Conservation (phyloP, 805 yeast species). For the Wickerhamiella nectarea region DNA sequence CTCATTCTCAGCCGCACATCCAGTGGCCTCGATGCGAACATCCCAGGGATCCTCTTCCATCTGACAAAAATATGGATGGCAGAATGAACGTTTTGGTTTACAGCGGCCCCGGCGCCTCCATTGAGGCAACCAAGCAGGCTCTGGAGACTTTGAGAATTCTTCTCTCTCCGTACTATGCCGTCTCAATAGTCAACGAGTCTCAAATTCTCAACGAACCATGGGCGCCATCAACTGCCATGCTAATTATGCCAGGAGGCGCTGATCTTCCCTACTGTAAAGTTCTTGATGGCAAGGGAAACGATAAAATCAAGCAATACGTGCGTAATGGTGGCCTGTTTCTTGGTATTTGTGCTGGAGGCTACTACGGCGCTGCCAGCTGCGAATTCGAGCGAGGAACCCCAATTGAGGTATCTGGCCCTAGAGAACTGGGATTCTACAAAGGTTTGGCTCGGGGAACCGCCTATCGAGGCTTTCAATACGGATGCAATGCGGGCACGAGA, state of each 20-base stretch:
- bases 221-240: slow-evolving; percentile 60
- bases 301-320: slow-evolving; percentile 47
- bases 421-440: slow-evolving; percentile 73
- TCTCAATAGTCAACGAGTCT: slow-evolving; percentile 49
- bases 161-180: slow-evolving; percentile 82
- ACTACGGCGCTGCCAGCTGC: slow-evolving; percentile 57
- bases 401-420: slow-evolving; percentile 71
- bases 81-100: slow-evolving; percentile 65
- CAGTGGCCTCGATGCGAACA: slow-evolving; percentile 55
- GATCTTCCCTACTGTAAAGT: slow-evolving; percentile 72
- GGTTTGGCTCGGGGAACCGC: slow-evolving; percentile 78
- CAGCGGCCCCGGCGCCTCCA: slow-evolving; percentile 70
- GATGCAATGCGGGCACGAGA: slow-evolving; percentile 60
- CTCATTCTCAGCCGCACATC: slow-evolving; percentile 62
- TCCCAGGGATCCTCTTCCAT: slow-evolving; percentile 35
- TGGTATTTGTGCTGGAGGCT: slow-evolving; percentile 95
- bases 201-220: slow-evolving; percentile 74
- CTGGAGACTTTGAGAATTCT: slow-evolving; percentile 58
- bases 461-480: slow-evolving; percentile 65
- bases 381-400: slow-evolving; percentile 71
- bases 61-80: slow-evolving; percentile 24
- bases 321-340: slow-evolving; percentile 66
- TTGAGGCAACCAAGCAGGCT: slow-evolving; percentile 75
- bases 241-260: slow-evolving; percentile 95
- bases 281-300: slow-evolving; percentile 58